Conservation (phyloP, 441 rosid species). For the Syzygium syzygioides region DNA sequence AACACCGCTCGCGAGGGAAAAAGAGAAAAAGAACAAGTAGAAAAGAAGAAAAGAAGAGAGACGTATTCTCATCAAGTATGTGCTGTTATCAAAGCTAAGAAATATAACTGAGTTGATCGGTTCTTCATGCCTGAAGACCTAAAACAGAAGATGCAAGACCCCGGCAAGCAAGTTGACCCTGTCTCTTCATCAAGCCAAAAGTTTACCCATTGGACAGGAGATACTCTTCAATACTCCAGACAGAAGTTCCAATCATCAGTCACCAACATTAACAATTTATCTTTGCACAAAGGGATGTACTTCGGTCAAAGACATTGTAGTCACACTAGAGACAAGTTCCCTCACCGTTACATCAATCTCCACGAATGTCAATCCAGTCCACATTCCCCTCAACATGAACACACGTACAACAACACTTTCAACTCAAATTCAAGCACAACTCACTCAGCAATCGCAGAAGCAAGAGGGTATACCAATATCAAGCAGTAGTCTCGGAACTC, state of each 20-base stretch:
- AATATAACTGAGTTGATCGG: not conserved
- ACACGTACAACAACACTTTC: not conserved
- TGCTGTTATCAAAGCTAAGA: not conserved
- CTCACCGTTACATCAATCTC: not conserved
- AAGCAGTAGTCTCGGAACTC: slow-evolving; percentile 68
- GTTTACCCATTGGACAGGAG: not conserved
- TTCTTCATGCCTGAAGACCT: not conserved
- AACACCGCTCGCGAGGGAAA: not conserved
- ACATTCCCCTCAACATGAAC: not conserved
- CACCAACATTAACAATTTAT: not conserved
- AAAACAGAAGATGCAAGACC: not conserved
- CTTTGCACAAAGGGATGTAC: not conserved
- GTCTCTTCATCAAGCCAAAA: not conserved
- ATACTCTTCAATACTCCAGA: not conserved
- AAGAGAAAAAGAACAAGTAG: not conserved
- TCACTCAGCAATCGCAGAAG: not conserved
- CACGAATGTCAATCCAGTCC: not conserved
- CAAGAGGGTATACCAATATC: slow-evolving; percentile 50
- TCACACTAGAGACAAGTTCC: not conserved
- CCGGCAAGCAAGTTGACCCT: not conserved
- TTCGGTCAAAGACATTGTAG: not conserved
- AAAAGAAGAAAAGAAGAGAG: not conserved
- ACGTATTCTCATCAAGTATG: not conserved
- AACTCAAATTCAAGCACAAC: not conserved
- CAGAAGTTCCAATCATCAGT: not conserved